Percentiles rank a stretch among this genome's conserved stretches.
Evolutionary conservation across 2,329 filamentous ascomycete genomes (phyloP).

Genomic region (Fusarium hainanense): DNA sequence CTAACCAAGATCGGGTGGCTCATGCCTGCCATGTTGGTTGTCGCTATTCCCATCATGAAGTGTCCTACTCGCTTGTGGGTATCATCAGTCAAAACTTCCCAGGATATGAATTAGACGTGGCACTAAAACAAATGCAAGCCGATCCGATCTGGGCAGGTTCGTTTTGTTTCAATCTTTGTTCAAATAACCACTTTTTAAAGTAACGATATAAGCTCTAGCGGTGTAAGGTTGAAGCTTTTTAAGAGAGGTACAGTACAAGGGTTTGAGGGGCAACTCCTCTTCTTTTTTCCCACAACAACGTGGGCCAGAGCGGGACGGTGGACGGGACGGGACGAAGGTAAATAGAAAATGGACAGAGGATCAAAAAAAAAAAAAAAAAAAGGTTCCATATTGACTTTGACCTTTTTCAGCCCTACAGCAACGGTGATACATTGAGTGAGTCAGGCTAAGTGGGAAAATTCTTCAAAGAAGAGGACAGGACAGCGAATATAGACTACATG

Average conservation of each 20-base stretch:
- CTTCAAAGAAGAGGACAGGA: background rate
- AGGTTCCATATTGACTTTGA: background rate
- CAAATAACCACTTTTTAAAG: constrained; percentile 11
- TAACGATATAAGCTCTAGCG: constrained; percentile 19
- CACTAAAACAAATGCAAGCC: background rate
- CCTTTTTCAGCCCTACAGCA: constrained; percentile 21
- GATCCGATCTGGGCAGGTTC: background rate
- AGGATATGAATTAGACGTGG: constrained; percentile 9
- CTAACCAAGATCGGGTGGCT: background rate
- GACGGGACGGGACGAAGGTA: constrained; percentile 12
- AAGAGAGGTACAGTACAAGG: background rate
- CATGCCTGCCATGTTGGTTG: background rate
- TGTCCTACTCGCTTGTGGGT: constrained; percentile 14
- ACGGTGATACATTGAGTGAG: background rate
- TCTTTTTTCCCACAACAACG: background rate
- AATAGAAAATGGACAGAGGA: background rate
- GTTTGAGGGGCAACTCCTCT: background rate
- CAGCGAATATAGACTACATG: background rate
- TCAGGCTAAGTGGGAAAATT: constrained; percentile 11
- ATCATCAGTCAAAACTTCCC: background rate
- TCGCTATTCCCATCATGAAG: background rate
- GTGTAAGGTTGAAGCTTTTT: constrained; percentile 29
- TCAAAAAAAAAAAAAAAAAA: background rate
- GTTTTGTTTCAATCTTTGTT: background rate
- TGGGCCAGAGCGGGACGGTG: constrained; percentile 20